Base-by-base conservation (phyloP, 1,139 yeast genomes). In the Kurtzmaniella quercitrusa region DNA sequence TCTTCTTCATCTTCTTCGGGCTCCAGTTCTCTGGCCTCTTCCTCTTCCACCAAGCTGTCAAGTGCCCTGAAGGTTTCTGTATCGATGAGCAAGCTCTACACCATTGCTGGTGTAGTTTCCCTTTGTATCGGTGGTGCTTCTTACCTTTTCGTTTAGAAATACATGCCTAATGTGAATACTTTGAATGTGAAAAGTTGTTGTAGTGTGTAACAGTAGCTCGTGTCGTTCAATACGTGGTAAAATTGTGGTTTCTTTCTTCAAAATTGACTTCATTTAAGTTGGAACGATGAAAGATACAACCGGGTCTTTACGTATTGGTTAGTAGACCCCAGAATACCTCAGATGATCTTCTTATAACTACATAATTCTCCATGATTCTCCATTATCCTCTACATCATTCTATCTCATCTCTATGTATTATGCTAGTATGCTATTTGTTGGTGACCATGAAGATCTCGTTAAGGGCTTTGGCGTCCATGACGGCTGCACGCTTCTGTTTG, bases 361-460 rank as follows among this genome's bases (percentile, higher is more conserved):
- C n/a, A n/a, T n/a, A n/a, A n/a, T n/a, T n/a, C n/a, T 18, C 14
- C 17, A 15, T 12, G 15, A 25, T 27, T 33, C 15, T 18, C 36
- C 37, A 34, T 14, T 25, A 25, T 34, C 19, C n/a, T 21, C 36
- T 42, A 33, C 11, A 15, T 25, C 12, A 19, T 19, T 14, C 12
- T 38, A 7, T 27, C 11, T 12, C 6, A 19, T 33, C 41, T 31
- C 18, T 19, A n/a, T 39, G 27, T 31, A 31, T 31, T 39, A 39
- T 39, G 27, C 41, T 27, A 31, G 18, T 39, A 39, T 39, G 41
- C 41, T 56, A 72, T 49, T 68, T 75, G 36, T 14, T 14, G 47
- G 86, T 71, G 41, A 88, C 80, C 98, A 91, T 91, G 60, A 91
- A 86, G 47, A 91, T 91, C 63, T 91, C 98, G 55, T 88, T 89